phyloP scores from a whole-genome alignment of 2,329 filamentous ascomycete genomes.

The Colletotrichum shisoi region DNA sequence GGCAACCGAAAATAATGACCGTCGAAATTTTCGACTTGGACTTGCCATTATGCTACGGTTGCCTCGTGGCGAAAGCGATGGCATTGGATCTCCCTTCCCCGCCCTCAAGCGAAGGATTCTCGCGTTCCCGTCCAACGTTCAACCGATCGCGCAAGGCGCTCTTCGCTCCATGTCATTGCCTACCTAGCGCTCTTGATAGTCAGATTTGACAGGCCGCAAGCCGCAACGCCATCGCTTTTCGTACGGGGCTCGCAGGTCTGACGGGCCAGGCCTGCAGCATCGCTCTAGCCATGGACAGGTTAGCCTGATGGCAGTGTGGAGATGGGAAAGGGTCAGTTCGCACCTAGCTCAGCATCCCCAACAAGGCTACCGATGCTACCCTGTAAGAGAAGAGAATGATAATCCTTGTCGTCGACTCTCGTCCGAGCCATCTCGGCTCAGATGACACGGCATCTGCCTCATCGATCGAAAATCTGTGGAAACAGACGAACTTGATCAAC shows the following conservation, averaged over 20 bases:
- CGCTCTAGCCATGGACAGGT: slow-evolving; percentile 21
- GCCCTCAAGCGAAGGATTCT: slow-evolving; percentile 25
- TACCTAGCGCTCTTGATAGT: background rate
- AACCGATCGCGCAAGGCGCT: slow-evolving; percentile 27
- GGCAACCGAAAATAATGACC: background rate
- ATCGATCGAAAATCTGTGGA: slow-evolving; percentile 34
- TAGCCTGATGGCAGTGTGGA: slow-evolving; percentile 35
- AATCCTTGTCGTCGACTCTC: slow-evolving; percentile 24
- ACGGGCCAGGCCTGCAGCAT: slow-evolving; percentile 17
- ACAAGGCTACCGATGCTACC: slow-evolving; percentile 8
- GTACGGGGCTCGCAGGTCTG: slow-evolving; percentile 21
- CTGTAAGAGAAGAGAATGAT: background rate
- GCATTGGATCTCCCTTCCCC: slow-evolving; percentile 22
- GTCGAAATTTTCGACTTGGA: slow-evolving; percentile 5
- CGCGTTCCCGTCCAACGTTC: slow-evolving; percentile 9
- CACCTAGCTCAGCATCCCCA: background rate
- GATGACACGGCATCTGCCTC: slow-evolving; percentile 36
- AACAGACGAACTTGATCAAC: slow-evolving; percentile 36
- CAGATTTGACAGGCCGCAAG: slow-evolving; percentile 22
- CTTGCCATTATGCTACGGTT: slow-evolving; percentile 15
- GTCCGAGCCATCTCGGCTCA: slow-evolving; percentile 30
- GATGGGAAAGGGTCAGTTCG: slow-evolving; percentile 25
- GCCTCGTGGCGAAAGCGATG: slow-evolving; percentile 14
- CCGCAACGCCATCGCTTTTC: slow-evolving; percentile 15
- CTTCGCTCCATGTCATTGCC: background rate